Evolutionary conservation across 257 asterid genomes (phyloP), one percentile per base, ranked within the genome.

Genomic region (Fraxinus quadrangulata): DNA sequence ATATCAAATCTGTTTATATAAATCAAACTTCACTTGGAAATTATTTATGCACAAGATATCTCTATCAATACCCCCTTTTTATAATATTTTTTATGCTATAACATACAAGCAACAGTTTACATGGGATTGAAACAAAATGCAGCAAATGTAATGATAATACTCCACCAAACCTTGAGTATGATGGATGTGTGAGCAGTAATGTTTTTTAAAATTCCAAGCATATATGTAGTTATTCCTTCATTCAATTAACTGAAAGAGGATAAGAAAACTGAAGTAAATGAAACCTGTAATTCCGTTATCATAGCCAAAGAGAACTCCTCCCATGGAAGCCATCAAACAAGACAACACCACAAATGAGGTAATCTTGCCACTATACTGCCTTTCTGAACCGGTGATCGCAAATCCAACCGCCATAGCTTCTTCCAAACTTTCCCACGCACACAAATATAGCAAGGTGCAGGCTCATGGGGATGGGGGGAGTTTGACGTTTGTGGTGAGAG

Each of bases 241-340:
- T 19, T 51, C 2, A 2, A 16, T 19, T 6, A 59, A 0, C 67
- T 59, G 16, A 59, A 7, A 6, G 33, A 59, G 42, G n/a, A 76
- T 21, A n/a, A 8, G 17, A 78, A 9, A 78, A 56, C 21, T 12
- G n/a, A 56, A 37, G 26, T 21, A 45, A 68, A 66, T 7, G 3
- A 74, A 76, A 91, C 97, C 97, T 83, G 98, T 90, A 76, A 93
- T 88, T 81, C 98, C 98, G 39, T 88, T 88, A 73, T 93, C 98
- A 40, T 92, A 92, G 72, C 98, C 98, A 69, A 93, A 92, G 51
- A 93, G 88, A 63, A 89, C 81, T 26, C 97, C 98, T 56, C 97
- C 96, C 90, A 83, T 84, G 81, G 97, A 88, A 31, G 98, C 96
- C 87, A 91, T 85, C 88, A 85, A 79, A 51, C 94, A 93, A 77